Evolutionary conservation across 2,329 filamentous ascomycete species (phyloP), one percentile per base, ranked within the genome.

Genomic region (Calonectria naviculata): DNA sequence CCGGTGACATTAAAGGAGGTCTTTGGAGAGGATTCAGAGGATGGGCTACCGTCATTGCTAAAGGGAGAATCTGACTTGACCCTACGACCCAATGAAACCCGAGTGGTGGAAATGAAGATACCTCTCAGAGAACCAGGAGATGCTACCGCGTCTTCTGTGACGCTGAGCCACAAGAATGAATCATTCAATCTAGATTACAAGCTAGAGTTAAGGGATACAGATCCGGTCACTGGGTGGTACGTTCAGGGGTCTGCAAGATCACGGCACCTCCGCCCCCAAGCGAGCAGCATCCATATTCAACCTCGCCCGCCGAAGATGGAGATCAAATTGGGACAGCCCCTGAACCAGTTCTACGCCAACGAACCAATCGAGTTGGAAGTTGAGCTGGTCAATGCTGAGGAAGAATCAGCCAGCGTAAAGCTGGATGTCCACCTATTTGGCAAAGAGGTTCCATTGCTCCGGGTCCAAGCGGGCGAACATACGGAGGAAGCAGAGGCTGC

Each of bases 291-390:
- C 67, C 92, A 90, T 67, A 91, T 99, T 28, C 87, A 95, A 65
- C 96, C 97, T 1, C 94, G 97, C 74, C 97, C 96, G 31, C 97
- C 97, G 0, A 98, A 98, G 83, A 91, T 99, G 85, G 92, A 94
- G 76, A 90, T 99, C 54, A 88, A 85, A 29, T 84, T 94, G 12
- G 85, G 89, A 2, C 88, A 90, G 46, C 83, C 92, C 9, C 86
- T 88, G 68, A 88, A 90, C 15, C 92, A 95, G 66, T 97, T 96
- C 81, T 98, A 98, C 80, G 94, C 93, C 1, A 93, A 97, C 77
- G 97, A 99, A 83, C 82, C 85, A 0, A 89, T 98, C 31, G 85
- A 85, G 8, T 81, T 98, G 26, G 84, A 88, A 0, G 86, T 98
- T 44, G 89, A 93, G 49, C 85, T 98, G 4, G 79, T 91, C 68